Base-by-base conservation (phyloP, 768 basidiomycete genomes). In the Boletellus emodensis region DNA sequence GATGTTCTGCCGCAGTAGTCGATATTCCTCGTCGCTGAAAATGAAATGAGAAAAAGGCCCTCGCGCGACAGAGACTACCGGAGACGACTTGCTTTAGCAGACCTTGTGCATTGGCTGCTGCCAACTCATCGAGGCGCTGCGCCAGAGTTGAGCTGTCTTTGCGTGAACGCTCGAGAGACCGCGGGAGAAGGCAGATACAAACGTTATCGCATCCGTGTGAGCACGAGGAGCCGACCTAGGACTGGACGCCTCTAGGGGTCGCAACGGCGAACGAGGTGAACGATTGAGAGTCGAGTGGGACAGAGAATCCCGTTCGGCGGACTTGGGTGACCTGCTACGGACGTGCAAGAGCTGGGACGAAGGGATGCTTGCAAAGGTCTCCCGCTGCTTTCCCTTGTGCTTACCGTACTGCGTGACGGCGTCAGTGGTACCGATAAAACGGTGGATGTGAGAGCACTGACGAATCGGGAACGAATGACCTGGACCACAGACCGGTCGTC, bases 1-100 rank as follows among this genome's bases (percentile, higher is more conserved):
- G 35, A 93, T 73, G 61, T 84, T 89, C 66, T 90, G 89, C 39
- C 90, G 83, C 12, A 93, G 77, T 38, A 92, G 66, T 44, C 90
- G 83, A 64, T 92, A 92, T 63, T 90, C 90, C 57, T 91, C 87
- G 67, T 92, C 87, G 62, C 90, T 92, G 59, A 32, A 45, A 32
- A 50, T 9, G 3, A 40, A 6, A 44, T 56, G 49, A 49, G 50
- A 48, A 40, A 32, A 32, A 15, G 46, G 38, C 44, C 35, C 17
- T 32, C 22, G 35, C 36, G 32, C 41, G 34, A 24, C 14, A 13
- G 30, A 13, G 7, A 18, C 20, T 37, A 44, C 47, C 54, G 14
- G 17, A 20, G 40, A 55, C 32, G 33, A 69, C 82, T 61, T 63
- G 87, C 88, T 81, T 82, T 46, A 92, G 73, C 44, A 92, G 73